Percentiles rank a stretch among this genome's conserved stretches.
phyloP scores from a whole-genome alignment of 345 rosid species.

The Cardamine resedifolia region DNA sequence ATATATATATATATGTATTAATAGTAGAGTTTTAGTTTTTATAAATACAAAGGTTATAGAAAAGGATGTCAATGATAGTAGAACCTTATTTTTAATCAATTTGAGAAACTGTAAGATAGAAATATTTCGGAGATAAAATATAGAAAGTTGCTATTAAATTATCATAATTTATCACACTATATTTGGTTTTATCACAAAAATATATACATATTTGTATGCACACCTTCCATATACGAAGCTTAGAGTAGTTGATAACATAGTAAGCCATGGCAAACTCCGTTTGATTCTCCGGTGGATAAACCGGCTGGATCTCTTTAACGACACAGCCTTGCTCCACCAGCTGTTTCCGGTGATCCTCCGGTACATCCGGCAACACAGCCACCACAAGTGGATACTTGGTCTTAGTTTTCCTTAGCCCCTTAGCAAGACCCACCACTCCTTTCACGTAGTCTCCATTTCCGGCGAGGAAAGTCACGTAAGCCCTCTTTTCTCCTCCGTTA shows the following conservation, averaged over 20 bases:
- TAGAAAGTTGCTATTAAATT: background rate
- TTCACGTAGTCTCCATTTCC: slow-evolving; percentile 65
- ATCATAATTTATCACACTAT: background rate
- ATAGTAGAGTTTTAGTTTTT: background rate
- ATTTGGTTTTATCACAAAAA: background rate
- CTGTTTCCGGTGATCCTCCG: slow-evolving; percentile 57
- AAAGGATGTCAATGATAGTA: background rate
- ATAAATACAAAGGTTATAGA: background rate
- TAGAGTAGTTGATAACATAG: slow-evolving; percentile 78
- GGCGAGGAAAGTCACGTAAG: slow-evolving; percentile 63
- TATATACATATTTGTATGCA: background rate
- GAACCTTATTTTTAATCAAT: background rate
- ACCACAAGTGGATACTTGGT: slow-evolving; percentile 66
- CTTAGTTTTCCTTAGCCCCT: slow-evolving; percentile 58
- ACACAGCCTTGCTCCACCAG: slow-evolving; percentile 61
- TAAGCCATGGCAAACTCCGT: slow-evolving; percentile 76
- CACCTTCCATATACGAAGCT: slow-evolving; percentile 87
- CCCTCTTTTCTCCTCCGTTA: slow-evolving; percentile 38
- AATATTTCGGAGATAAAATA: background rate
- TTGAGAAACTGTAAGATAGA: background rate
- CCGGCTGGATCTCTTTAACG: slow-evolving; percentile 56
- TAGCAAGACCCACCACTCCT: slow-evolving; percentile 75
- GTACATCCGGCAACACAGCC: slow-evolving; percentile 65
- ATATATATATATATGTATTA: no score
- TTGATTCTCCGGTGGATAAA: slow-evolving; percentile 69